Conservation (phyloP, 2,329 filamentous ascomycete species). For the Penicillium sp. region DNA sequence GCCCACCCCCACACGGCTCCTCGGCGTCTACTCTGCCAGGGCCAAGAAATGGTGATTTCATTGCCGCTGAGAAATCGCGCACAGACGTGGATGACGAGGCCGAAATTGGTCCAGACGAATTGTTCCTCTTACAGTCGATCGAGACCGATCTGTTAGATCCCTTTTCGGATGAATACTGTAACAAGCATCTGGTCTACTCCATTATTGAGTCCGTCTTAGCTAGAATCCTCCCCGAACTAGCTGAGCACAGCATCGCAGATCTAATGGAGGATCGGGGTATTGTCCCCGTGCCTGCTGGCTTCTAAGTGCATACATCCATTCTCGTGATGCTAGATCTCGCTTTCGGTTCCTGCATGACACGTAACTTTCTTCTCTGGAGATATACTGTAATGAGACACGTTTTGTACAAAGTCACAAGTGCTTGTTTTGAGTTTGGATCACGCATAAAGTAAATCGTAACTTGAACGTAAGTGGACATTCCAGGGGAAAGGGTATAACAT, state of each 20-base stretch:
- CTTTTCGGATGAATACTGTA: constrained; percentile 81
- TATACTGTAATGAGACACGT: constrained; percentile 11
- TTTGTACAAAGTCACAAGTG: neutral
- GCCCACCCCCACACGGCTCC: neutral
- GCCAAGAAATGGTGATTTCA: neutral
- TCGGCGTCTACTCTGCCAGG: neutral
- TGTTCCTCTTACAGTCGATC: constrained; percentile 58
- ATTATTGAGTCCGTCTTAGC: constrained; percentile 80
- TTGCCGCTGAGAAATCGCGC: constrained; percentile 8
- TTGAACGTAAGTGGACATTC: constrained; percentile 1
- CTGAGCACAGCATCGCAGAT: constrained; percentile 68
- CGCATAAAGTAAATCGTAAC: neutral
- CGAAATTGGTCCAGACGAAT: constrained; percentile 44
- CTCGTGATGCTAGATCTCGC: neutral
- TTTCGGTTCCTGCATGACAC: neutral
- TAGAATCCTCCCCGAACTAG: constrained; percentile 79
- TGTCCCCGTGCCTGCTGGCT: constrained; percentile 15
- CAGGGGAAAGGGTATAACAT: constrained; percentile 13
- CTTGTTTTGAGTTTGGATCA: neutral
- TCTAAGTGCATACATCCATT: constrained; percentile 3
- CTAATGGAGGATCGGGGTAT: constrained; percentile 70
- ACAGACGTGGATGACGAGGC: constrained; percentile 19
- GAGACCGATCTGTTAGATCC: constrained; percentile 67
- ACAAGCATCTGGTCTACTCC: constrained; percentile 85
- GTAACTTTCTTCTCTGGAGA: neutral